Evolutionary conservation across 2,329 filamentous ascomycete genomes (phyloP).

Genomic region (Alternaria sp.): DNA sequence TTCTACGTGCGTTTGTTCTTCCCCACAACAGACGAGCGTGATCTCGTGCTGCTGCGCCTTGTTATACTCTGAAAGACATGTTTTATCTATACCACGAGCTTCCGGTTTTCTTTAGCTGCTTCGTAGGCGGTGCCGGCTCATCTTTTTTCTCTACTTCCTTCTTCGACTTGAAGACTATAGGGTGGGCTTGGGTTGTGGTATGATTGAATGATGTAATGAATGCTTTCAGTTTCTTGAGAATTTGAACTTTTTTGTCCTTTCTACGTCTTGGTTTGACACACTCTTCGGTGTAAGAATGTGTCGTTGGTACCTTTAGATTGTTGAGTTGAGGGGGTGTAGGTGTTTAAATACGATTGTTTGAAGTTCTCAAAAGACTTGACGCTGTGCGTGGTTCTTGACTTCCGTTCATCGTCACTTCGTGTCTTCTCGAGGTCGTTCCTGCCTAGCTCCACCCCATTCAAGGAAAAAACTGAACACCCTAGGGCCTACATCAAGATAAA

Average conservation of each 20-base stretch:
- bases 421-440: neutral
- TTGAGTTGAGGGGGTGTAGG: neutral
- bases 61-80: neutral
- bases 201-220: slow-evolving; percentile 13
- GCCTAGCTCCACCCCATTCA: too few relatives aligned
- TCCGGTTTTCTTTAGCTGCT: neutral
- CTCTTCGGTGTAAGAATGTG: neutral
- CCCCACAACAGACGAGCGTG: neutral
- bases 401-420: neutral
- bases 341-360: neutral
- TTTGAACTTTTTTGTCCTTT: neutral
- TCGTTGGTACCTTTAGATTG: neutral
- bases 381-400: accelerated
- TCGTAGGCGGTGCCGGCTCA: neutral
- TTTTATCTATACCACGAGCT: neutral
- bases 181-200: neutral
- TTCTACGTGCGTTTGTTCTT: neutral
- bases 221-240: neutral
- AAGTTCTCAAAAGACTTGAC: neutral
- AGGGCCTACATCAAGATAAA: too few relatives aligned
- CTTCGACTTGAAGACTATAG: neutral
- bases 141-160: neutral
- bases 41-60: neutral
- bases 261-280: neutral
- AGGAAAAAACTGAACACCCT: too few relatives aligned